phyloP scores from a whole-genome alignment of 768 basidiomycete species.

The Thelephora aurantiotincta region DNA sequence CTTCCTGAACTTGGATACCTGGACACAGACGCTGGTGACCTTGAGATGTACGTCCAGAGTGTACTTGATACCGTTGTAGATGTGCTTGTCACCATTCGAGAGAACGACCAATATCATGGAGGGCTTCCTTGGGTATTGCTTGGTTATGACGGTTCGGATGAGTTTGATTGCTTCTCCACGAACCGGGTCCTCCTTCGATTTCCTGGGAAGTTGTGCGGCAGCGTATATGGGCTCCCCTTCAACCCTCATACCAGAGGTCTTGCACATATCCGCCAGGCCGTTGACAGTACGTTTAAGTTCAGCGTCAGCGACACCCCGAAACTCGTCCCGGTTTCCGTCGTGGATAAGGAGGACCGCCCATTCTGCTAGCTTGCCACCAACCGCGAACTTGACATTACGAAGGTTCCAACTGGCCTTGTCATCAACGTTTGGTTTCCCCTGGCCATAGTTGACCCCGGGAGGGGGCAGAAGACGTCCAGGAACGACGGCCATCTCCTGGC shows the following conservation, averaged over 20 bases:
- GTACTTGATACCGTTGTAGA: slow-evolving; percentile 39
- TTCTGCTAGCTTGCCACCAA: slow-evolving; percentile 37
- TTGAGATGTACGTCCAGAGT: slow-evolving; percentile 36
- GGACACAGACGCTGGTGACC: slow-evolving; percentile 57
- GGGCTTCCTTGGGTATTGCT: slow-evolving; percentile 24
- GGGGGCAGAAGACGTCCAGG: slow-evolving; percentile 35
- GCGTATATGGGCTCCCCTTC: slow-evolving; percentile 23
- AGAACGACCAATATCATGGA: slow-evolving; percentile 31
- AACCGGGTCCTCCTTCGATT: slow-evolving; percentile 36
- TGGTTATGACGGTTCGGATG: slow-evolving; percentile 28
- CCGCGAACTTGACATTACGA: slow-evolving; percentile 43
- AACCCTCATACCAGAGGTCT: slow-evolving; percentile 45
- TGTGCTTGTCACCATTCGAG: slow-evolving; percentile 28
- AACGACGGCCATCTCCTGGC: slow-evolving; percentile 37
- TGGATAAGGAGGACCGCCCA: slow-evolving; percentile 62
- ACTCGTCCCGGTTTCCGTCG: slow-evolving; percentile 53
- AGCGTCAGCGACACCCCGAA: slow-evolving; percentile 36
- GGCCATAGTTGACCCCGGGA: slow-evolving; percentile 27
- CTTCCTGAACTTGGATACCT: slow-evolving; percentile 56
- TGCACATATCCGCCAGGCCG: slow-evolving; percentile 53
- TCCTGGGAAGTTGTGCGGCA: slow-evolving; percentile 33
- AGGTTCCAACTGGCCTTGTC: slow-evolving; percentile 40
- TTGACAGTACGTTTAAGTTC: slow-evolving; percentile 29
- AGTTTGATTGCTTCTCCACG: slow-evolving; percentile 31
- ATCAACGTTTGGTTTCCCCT: slow-evolving; percentile 21